A percentile compares a stretch with the other conserved stretches of the same genome.
These are phyloP conservation scores for Ganoderma lingzhi DNA, from an alignment of 1,284 basidiomycete species.

Conservation along the genomic window DNA sequence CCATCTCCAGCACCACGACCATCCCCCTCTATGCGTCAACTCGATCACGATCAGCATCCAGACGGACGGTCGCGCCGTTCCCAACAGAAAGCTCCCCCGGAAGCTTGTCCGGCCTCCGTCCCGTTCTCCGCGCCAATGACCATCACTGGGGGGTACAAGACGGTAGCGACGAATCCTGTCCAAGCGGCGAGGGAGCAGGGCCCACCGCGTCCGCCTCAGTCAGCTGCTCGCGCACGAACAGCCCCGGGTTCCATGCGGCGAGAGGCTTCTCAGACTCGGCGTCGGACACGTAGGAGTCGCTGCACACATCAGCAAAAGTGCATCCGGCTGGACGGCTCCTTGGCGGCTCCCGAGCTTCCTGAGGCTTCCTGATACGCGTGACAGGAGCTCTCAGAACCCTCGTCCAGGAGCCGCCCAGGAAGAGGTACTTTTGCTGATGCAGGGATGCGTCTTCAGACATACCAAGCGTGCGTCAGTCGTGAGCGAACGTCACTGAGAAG, in stretches of 20 bases:
- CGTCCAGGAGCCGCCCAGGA: no score
- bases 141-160: not conserved
- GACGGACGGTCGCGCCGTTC: no score
- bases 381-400: no score
- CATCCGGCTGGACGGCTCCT: no score
- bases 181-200: not conserved
- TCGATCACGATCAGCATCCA: no score
- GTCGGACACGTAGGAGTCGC: not conserved
- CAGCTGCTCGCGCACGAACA: not conserved
- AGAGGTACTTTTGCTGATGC: no score
- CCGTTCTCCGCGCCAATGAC: not conserved
- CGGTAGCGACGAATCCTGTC: not conserved
- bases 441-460: not conserved
- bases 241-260: not conserved
- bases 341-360: no score
- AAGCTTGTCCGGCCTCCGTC: not conserved
- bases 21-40: not conserved
- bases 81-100: no score
- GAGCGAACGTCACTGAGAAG: not conserved
- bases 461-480: not conserved
- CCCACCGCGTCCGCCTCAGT: not conserved
- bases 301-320: no score
- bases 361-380: no score
- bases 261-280: not conserved
- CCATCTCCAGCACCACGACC: not conserved